Evolutionary conservation across 1,139 yeast species (phyloP).

Genomic region (Pichia sp.): DNA sequence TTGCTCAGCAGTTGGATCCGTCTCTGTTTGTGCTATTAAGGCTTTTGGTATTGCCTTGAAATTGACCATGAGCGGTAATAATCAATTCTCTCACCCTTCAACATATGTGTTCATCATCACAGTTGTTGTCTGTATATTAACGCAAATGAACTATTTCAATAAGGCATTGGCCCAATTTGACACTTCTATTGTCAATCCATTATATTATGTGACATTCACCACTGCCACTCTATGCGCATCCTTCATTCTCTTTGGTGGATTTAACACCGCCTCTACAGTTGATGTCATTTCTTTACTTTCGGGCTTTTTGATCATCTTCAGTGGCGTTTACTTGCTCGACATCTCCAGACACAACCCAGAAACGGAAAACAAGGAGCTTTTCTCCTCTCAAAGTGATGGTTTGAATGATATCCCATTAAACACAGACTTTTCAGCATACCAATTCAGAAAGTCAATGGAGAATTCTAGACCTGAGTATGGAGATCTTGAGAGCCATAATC

Average conservation of each 20-base stretch:
- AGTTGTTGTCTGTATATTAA: conserved; percentile 73
- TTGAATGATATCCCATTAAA: conserved; percentile 76
- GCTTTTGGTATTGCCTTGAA: conserved; percentile 92
- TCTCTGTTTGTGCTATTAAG: conserved; percentile 86
- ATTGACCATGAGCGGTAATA: conserved; percentile 79
- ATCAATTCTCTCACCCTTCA: conserved; percentile 79
- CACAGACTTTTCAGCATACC: conserved; percentile 72
- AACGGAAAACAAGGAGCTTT: conserved; percentile 31
- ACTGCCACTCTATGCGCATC: conserved; percentile 84
- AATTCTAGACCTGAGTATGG: conserved; percentile 37
- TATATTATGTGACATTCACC: conserved; percentile 87
- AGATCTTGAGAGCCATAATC: conserved; percentile 28
- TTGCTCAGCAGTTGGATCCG: conserved; percentile 86
- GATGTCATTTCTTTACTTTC: conserved; percentile 79
- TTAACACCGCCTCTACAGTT: conserved; percentile 75
- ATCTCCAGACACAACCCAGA: conserved; percentile 64
- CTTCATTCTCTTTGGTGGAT: conserved; percentile 79
- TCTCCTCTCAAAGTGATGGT: conserved; percentile 37
- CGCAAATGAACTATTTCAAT: conserved; percentile 92
- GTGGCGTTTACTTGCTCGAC: conserved; percentile 81
- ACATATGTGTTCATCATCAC: conserved; percentile 77
- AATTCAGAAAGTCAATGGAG: conserved; percentile 60
- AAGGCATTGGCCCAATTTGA: conserved; percentile 91
- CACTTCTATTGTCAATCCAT: conserved; percentile 86
- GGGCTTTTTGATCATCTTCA: conserved; percentile 81